Evolutionary conservation across 2,329 filamentous ascomycete species (phyloP).

Genomic region (Periconia macrospinosa): DNA sequence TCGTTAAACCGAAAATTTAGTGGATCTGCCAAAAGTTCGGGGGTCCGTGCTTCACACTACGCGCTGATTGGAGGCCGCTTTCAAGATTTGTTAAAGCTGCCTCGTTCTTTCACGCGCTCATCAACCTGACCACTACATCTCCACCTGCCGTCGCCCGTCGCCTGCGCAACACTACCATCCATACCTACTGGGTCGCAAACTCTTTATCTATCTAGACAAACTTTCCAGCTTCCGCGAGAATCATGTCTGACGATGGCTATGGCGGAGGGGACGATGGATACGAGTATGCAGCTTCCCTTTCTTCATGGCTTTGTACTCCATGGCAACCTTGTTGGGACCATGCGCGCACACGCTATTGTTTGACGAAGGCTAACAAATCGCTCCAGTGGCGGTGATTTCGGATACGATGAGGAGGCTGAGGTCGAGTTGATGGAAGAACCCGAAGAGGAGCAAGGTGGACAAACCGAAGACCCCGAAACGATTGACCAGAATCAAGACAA

Average conservation of each 20-base stretch:
- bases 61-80: conserved; percentile 6
- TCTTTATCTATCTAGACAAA: not conserved
- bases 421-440: conserved; percentile 68
- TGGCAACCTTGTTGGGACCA: conserved; percentile 10
- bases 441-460: conserved; percentile 53
- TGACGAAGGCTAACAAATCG: conserved; percentile 14
- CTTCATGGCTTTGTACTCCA: not conserved
- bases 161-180: not conserved
- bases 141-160: not conserved
- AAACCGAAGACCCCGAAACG: conserved; percentile 36
- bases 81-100: conserved; percentile 13
- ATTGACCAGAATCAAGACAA: conserved; percentile 37
- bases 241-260: conserved; percentile 52
- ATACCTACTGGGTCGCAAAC: not conserved
- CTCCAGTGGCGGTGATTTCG: conserved; percentile 41
- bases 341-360: not conserved
- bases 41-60: conserved; percentile 6
- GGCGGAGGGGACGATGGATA: conserved; percentile 37
- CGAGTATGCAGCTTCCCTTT: conserved; percentile 33
- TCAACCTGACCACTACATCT: not conserved
- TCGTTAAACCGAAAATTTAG: conserved; percentile 1
- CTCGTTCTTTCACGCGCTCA: conserved; percentile 9
- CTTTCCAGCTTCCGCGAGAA: conserved; percentile 7
- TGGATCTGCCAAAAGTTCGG: conserved; percentile 10
- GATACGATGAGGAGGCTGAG: conserved; percentile 64